Percentiles rank a stretch among this genome's conserved stretches.
Evolutionary conservation across 192 early-diverging fungal genomes (phyloP).

Genomic region (Coemansia sp.): DNA sequence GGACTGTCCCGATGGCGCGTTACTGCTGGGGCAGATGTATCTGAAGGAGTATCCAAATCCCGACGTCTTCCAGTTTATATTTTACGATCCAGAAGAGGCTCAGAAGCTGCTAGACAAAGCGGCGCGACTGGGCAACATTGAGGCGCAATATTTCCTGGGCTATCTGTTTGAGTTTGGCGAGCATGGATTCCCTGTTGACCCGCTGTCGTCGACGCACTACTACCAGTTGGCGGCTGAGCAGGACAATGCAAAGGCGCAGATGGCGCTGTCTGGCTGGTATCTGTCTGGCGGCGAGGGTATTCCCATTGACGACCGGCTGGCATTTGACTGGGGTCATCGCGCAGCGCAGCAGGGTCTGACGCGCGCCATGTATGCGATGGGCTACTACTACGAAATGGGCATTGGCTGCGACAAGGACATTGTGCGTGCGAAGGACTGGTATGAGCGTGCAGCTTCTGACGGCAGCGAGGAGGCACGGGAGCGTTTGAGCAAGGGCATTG

Average conservation of each 20-base stretch:
- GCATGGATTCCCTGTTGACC: slow-evolving; percentile 66
- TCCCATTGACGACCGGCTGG: slow-evolving; percentile 67
- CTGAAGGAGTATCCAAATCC: slow-evolving; percentile 64
- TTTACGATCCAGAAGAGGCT: slow-evolving; percentile 73
- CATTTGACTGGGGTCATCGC: slow-evolving; percentile 77
- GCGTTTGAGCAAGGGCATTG: slow-evolving; percentile 40
- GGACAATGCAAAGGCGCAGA: slow-evolving; percentile 78
- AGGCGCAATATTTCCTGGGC: slow-evolving; percentile 78
- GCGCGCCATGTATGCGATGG: slow-evolving; percentile 86
- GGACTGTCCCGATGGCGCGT: slow-evolving; percentile 71
- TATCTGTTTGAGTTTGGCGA: slow-evolving; percentile 77
- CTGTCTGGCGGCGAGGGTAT: slow-evolving; percentile 70
- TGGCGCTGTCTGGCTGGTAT: slow-evolving; percentile 86
- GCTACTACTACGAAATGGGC: slow-evolving; percentile 85
- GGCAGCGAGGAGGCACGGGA: slow-evolving; percentile 55
- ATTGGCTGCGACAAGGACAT: slow-evolving; percentile 61
- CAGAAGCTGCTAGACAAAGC: slow-evolving; percentile 72
- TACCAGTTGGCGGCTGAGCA: slow-evolving; percentile 80
- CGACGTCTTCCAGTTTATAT: slow-evolving; percentile 62
- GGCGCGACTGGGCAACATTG: slow-evolving; percentile 68
- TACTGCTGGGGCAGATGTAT: slow-evolving; percentile 76
- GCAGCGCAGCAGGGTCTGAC: slow-evolving; percentile 76
- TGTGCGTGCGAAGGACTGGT: slow-evolving; percentile 61
- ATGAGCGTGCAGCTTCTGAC: slow-evolving; percentile 64
- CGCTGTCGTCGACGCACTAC: slow-evolving; percentile 67